Evolutionary conservation across 176 grass and related monocot genomes (phyloP).

Genomic region (Cocos nucifera): DNA sequence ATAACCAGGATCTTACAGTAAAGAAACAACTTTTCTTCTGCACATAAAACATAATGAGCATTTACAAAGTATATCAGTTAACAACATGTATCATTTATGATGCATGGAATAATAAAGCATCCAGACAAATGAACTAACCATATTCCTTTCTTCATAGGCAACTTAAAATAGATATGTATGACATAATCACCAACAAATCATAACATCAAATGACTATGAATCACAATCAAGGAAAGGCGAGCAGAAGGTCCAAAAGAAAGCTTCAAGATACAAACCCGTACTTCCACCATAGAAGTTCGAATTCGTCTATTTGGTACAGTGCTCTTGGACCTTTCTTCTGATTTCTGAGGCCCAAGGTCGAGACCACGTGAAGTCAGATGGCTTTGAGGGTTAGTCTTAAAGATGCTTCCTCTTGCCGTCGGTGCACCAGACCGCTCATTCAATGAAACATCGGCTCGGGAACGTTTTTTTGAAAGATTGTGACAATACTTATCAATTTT

Average conservation of each 20-base stretch:
- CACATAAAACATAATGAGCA: too few relatives aligned
- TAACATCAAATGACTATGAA: conserved; percentile 14
- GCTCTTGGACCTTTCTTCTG: conserved; percentile 58
- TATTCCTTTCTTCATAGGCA: too few relatives aligned
- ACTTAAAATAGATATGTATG: background rate
- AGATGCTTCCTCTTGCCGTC: conserved; percentile 32
- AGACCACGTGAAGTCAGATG: conserved; percentile 50
- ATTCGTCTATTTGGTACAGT: conserved; percentile 51
- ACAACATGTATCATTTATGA: too few relatives aligned
- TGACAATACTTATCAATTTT: conserved; percentile 49
- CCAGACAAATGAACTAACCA: too few relatives aligned
- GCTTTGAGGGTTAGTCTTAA: conserved; percentile 33
- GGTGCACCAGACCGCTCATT: conserved; percentile 35
- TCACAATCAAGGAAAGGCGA: background rate
- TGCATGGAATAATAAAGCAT: too few relatives aligned
- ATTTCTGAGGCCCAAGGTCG: conserved; percentile 52
- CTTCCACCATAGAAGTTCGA: conserved; percentile 53
- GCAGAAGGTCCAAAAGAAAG: background rate
- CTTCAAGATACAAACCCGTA: conserved; percentile 26
- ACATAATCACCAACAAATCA: conserved; percentile 10
- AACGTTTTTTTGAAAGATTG: conserved; percentile 48
- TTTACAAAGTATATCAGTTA: too few relatives aligned
- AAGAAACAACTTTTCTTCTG: too few relatives aligned
- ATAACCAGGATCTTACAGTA: too few relatives aligned
- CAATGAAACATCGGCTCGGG: conserved; percentile 49